Evolutionary conservation across 139 green algal species (phyloP).

Genomic region (Pleodorina starrii): DNA sequence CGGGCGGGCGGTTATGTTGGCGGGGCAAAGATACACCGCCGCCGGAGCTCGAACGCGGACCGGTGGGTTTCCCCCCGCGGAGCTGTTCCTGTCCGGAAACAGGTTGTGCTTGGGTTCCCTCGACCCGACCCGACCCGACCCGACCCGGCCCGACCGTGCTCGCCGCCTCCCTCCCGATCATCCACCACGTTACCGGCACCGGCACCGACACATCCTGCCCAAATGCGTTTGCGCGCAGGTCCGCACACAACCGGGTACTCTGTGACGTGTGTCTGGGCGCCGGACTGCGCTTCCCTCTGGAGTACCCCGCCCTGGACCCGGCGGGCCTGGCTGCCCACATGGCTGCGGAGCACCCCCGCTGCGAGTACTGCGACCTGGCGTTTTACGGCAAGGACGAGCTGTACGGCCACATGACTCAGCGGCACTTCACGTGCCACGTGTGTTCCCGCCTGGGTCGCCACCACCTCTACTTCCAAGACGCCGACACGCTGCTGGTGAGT

Average conservation of each 20-base stretch:
- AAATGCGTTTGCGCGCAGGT: no score
- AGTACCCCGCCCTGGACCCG: neutral
- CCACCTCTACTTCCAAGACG: constrained; percentile 55
- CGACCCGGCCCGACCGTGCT: no score
- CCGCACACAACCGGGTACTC: constrained; percentile 37
- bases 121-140: no score
- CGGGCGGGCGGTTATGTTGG: no score
- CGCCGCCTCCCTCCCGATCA: no score
- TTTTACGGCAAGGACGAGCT: constrained; percentile 78
- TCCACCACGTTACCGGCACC: neutral
- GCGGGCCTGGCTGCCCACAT: constrained; percentile 69
- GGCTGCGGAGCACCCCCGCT: constrained; percentile 66
- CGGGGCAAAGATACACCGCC: no score
- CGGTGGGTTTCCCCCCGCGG: no score
- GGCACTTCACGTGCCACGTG: constrained; percentile 80
- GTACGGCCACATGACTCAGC: constrained; percentile 55
- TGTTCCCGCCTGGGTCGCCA: constrained; percentile 61
- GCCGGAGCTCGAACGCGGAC: no score
- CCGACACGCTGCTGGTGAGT: constrained; percentile 36
- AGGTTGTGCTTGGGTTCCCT: no score
- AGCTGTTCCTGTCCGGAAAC: no score
- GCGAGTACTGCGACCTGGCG: constrained; percentile 74
- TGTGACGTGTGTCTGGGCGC: constrained; percentile 67
- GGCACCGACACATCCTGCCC: no score
- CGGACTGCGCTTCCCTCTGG: constrained; percentile 63